Evolutionary conservation across 495 filamentous ascomycete species (phyloP).

Genomic region (Penicillium lagena): DNA sequence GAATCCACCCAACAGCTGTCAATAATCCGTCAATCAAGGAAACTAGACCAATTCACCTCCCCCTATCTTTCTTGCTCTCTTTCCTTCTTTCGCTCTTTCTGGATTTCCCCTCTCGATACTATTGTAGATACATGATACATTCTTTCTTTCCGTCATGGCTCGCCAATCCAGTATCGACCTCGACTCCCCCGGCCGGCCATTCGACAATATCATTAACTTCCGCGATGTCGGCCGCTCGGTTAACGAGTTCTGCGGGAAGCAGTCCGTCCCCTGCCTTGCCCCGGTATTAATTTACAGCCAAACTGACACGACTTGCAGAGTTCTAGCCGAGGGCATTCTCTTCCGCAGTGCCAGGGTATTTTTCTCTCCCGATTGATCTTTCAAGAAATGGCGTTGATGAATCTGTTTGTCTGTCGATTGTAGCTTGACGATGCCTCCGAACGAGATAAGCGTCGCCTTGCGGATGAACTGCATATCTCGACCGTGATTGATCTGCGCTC

Average conservation of each 20-base stretch:
- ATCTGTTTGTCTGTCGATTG: neutral
- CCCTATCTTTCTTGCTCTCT: too few species aligned
- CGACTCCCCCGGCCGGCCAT: slow-evolving; percentile 38
- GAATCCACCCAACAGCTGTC: neutral
- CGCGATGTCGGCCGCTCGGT: slow-evolving; percentile 74
- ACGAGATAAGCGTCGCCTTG: slow-evolving; percentile 52
- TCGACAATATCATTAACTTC: slow-evolving; percentile 73
- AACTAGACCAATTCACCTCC: too few species aligned
- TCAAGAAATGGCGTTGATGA: too few species aligned
- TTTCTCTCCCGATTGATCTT: neutral
- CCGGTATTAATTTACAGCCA: neutral
- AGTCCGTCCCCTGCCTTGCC: slow-evolving; percentile 30
- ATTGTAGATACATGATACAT: neutral
- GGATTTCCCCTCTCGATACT: neutral
- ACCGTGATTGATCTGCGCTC: slow-evolving; percentile 76
- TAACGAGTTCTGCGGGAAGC: slow-evolving; percentile 49
- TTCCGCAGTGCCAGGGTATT: slow-evolving; percentile 70
- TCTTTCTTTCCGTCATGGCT: slow-evolving; percentile 9
- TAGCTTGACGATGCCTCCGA: slow-evolving; percentile 62
- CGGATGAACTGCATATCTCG: slow-evolving; percentile 55
- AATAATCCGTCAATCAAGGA: neutral
- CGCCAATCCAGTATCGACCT: slow-evolving; percentile 34
- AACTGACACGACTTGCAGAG: slow-evolving; percentile 25
- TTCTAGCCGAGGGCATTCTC: slow-evolving; percentile 62
- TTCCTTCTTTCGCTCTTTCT: neutral